A percentile compares a stretch with the other conserved stretches of the same genome.
phyloP scores from a whole-genome alignment of 768 basidiomycete genomes.

The Lentinula guzmanii region DNA sequence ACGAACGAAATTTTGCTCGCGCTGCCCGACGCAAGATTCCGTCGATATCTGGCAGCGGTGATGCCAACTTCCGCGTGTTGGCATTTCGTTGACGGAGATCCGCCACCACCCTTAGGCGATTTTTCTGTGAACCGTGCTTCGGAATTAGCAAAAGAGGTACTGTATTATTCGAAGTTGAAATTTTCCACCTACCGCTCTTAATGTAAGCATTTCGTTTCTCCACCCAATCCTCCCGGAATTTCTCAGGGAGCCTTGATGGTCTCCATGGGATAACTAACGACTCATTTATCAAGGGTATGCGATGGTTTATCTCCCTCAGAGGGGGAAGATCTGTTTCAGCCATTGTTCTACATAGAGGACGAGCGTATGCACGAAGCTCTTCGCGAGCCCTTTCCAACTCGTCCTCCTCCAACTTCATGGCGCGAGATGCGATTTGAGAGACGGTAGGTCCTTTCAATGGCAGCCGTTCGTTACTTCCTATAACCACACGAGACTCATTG shows the following conservation, averaged over 20 bases:
- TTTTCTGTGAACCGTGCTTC: too few relatives aligned
- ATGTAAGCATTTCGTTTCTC: conserved; percentile 19
- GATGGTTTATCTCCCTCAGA: conserved; percentile 21
- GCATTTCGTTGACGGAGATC: too few relatives aligned
- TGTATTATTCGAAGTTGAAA: conserved; percentile 2
- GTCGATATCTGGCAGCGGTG: too few relatives aligned
- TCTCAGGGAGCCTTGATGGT: conserved; percentile 18
- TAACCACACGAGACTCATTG: conserved; percentile 14
- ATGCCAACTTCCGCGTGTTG: too few relatives aligned
- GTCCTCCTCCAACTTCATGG: conserved; percentile 8
- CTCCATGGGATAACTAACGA: conserved; percentile 12
- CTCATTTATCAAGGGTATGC: conserved; percentile 21
- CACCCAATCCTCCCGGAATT: conserved; percentile 12
- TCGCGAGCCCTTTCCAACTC: conserved; percentile 6
- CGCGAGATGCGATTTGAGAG: conserved; percentile 6
- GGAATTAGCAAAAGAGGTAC: too few relatives aligned
- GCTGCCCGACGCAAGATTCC: too few relatives aligned
- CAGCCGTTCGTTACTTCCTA: conserved; percentile 10
- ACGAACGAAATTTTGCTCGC: too few relatives aligned
- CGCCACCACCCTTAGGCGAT: too few relatives aligned
- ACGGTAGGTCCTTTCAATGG: conserved; percentile 12
- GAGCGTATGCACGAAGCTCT: conserved; percentile 7
- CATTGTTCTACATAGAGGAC: conserved; percentile 7
- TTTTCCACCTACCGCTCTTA: conserved; percentile 20
- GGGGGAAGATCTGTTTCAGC: conserved; percentile 17